These are phyloP conservation scores for Trematosphaeria pertusa DNA, from an alignment of 2,329 filamentous ascomycete species.

Conservation along the genomic window DNA sequence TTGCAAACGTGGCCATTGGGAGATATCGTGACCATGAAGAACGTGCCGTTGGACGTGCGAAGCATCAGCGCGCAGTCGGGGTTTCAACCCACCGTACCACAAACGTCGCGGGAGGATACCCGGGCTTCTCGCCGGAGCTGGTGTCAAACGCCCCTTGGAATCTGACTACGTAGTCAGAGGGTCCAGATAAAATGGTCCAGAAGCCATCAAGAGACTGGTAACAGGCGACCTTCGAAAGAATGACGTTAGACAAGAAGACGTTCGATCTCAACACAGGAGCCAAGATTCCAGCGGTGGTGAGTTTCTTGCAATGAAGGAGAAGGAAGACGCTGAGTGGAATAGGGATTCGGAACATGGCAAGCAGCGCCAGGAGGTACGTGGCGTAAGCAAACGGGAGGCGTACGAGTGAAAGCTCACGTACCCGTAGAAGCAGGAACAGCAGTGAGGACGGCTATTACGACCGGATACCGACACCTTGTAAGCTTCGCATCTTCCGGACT, in stretches of 20 bases:
- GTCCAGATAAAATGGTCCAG: no score
- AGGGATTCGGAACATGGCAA: conserved; percentile 29
- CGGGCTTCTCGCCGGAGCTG: conserved; percentile 5
- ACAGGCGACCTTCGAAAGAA: conserved; percentile 10
- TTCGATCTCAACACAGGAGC: conserved; percentile 18
- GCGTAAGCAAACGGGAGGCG: no score
- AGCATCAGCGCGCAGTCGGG: background rate
- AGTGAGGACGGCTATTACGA: conserved; percentile 34
- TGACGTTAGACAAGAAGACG: conserved; percentile 27
- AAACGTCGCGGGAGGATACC: background rate
- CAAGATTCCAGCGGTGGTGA: conserved; percentile 14
- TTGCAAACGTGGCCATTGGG: no score
- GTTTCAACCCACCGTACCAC: conserved; percentile 33
- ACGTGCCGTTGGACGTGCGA: background rate
- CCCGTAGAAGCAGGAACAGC: no score
- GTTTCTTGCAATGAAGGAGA: background rate
- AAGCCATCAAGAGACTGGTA: no score
- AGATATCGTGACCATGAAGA: no score
- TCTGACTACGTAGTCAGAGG: no score
- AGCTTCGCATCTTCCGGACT: no score
- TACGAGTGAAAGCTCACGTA: no score
- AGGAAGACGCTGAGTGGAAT: background rate
- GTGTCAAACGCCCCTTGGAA: no score
- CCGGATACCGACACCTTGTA: conserved; percentile 22
- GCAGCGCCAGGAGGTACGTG: conserved; percentile 13